phyloP scores from a whole-genome alignment of 2,329 filamentous ascomycete genomes.

The Arachnomyces sp. region DNA sequence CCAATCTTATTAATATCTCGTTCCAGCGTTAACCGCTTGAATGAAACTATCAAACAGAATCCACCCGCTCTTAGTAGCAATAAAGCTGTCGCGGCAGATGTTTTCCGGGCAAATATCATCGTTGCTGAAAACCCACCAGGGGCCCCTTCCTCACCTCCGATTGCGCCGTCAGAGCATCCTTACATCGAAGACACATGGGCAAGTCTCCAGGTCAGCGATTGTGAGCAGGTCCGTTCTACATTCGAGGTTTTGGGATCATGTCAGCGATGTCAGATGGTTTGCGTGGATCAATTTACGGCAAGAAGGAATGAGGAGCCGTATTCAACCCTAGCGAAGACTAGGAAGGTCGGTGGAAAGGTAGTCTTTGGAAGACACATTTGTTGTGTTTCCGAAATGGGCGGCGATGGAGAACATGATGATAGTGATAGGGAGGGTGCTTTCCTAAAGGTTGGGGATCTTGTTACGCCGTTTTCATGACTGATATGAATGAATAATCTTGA shows the following conservation, averaged over 20 bases:
- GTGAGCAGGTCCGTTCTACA: constrained; percentile 33
- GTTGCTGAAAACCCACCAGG: constrained; percentile 46
- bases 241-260: constrained; percentile 70
- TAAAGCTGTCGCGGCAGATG: constrained; percentile 60
- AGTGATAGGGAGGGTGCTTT: constrained; percentile 16
- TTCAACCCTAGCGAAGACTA: constrained; percentile 77
- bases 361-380: constrained; percentile 76
- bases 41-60: constrained; percentile 58
- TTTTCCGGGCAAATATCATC: constrained; percentile 86
- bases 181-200: constrained; percentile 80
- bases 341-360: constrained; percentile 74
- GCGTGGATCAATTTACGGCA: constrained; percentile 77
- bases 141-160: constrained; percentile 16
- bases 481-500: background rate
- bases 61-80: constrained; percentile 39
- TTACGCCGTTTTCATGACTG: constrained; percentile 24
- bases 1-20: constrained; percentile 80
- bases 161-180: constrained; percentile 41
- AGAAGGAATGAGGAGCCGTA: constrained; percentile 77
- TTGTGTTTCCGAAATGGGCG: constrained; percentile 30
- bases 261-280: constrained; percentile 91
- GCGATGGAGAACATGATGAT: constrained; percentile 16
- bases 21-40: constrained; percentile 71
- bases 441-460: constrained; percentile 34
- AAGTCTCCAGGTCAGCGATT: constrained; percentile 48